Percentiles rank a stretch among this genome's conserved stretches.
Conservation (phyloP, 495 filamentous ascomycete species). For the Daldinia bambusicola region DNA sequence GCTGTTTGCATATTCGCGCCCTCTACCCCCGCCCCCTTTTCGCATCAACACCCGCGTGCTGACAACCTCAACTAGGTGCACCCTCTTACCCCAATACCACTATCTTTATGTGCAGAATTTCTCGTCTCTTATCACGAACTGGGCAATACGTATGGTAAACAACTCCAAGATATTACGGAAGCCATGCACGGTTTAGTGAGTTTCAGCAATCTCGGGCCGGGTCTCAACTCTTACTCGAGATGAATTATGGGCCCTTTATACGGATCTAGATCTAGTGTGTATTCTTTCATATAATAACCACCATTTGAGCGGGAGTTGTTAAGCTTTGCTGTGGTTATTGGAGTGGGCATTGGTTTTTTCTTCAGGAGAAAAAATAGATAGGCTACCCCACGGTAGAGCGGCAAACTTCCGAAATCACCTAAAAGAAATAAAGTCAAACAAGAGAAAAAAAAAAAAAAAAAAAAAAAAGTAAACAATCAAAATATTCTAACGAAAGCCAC, state of each 20-base stretch:
- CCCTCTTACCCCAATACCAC: slow-evolving; percentile 40
- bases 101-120: slow-evolving; percentile 39
- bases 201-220: slow-evolving; percentile 42
- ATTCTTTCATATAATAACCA: background rate
- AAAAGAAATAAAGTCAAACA: no score
- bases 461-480: no score
- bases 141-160: slow-evolving; percentile 38
- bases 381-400: no score
- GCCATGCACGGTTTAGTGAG: slow-evolving; percentile 43
- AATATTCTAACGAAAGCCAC: no score
- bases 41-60: slow-evolving; percentile 5
- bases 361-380: no score
- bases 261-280: background rate
- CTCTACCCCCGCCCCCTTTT: no score
- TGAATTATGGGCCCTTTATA: slow-evolving; percentile 1
- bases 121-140: slow-evolving; percentile 39
- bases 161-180: slow-evolving; percentile 39
- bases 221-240: slow-evolving; percentile 32
- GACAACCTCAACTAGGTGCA: slow-evolving; percentile 29
- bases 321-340: background rate
- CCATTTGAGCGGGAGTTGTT: background rate
- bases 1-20: no score
- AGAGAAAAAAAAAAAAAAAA: no score
- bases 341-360: background rate
- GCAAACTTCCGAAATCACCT: no score